Percentiles rank a stretch among this genome's conserved stretches.
These are phyloP conservation scores for Fallopia convolvulus DNA, from an alignment of 148 eudicot species.

Conservation along the genomic window DNA sequence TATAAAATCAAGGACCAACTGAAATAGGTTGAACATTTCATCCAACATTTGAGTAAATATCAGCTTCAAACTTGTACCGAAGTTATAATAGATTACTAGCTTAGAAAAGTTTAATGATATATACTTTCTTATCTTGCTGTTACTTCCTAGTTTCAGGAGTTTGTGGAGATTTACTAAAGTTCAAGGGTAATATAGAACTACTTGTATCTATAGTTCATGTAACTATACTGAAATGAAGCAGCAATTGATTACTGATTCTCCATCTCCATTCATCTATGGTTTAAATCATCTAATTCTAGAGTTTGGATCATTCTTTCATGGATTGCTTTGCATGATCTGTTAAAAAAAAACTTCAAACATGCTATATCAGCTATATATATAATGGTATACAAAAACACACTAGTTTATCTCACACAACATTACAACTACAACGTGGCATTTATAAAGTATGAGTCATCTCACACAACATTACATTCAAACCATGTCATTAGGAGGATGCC, in stretches of 20 bases:
- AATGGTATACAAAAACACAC: too few species aligned
- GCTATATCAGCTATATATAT: too few species aligned
- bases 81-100: conserved; percentile 5
- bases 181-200: background rate
- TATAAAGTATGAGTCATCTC: too few species aligned
- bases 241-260: background rate
- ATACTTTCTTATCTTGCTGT: background rate
- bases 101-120: background rate
- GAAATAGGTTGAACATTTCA: conserved; percentile 10
- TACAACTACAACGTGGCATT: too few species aligned
- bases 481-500: too few species aligned
- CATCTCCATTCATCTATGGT: background rate
- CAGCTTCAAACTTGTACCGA: conserved; percentile 1
- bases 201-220: background rate
- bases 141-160: background rate
- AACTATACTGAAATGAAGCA: background rate
- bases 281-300: background rate
- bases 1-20: conserved; percentile 9
- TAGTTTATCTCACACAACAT: too few species aligned
- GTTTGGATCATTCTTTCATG: background rate
- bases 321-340: background rate
- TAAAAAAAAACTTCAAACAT: too few species aligned
- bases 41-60: conserved; percentile 6
- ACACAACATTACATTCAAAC: too few species aligned
- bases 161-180: background rate